phyloP scores from a whole-genome alignment of 2,329 filamentous ascomycete genomes.

The Didymellaceae sp. region DNA sequence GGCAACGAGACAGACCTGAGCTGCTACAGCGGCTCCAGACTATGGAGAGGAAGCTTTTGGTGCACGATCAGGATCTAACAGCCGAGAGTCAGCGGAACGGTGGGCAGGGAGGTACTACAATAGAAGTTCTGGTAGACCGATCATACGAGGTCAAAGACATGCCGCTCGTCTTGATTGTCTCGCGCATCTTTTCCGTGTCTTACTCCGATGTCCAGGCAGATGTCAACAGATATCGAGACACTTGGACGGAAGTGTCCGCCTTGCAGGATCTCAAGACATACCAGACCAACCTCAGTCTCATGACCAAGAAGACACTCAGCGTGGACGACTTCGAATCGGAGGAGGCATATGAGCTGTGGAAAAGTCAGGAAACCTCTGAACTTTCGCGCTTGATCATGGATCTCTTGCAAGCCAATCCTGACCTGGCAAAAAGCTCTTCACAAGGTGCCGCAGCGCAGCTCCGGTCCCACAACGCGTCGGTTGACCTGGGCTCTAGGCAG shows the following conservation, averaged over 20 bases:
- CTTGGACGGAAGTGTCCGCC: conserved; percentile 92
- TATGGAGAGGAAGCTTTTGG: conserved; percentile 90
- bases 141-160: conserved; percentile 97
- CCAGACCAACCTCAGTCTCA: conserved; percentile 83
- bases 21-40: conserved; percentile 78
- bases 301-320: conserved; percentile 76
- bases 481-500: conserved; percentile 53
- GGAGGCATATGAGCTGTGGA: conserved; percentile 88
- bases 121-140: conserved; percentile 82
- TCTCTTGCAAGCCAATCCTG: conserved; percentile 83
- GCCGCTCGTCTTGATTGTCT: conserved; percentile 87
- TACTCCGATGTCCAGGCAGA: conserved; percentile 83
- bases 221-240: conserved; percentile 78
- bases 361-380: conserved; percentile 84
- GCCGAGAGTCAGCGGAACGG: conserved; percentile 64
- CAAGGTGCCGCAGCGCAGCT: conserved; percentile 64
- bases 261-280: conserved; percentile 92
- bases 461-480: conserved; percentile 52
- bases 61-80: conserved; percentile 89
- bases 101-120: conserved; percentile 66
- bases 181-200: conserved; percentile 81
- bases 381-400: conserved; percentile 93
- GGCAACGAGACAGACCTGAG: conserved; percentile 84
- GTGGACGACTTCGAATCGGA: conserved; percentile 89
- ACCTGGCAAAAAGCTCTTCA: conserved; percentile 78